Percentiles rank a stretch among this genome's conserved stretches.
These are phyloP conservation scores for barley (Hordeum vulgare) DNA, from an alignment of 176 grass and related monocot species.

Conservation along the genomic window MorexV3_pseudomolecules_assembly NC_058519.1:637262785-637263284, in stretches of 20 bases:
- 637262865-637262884: not conserved
- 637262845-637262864: not conserved
- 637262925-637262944: not conserved
- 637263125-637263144: no score
- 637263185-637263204: no score
- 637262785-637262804: not conserved
- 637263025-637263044: not conserved
- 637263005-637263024: not conserved
- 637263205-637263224: no score
- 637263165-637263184: no score
- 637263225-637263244: no score
- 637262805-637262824: not conserved
- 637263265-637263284: not conserved
- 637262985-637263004: not conserved
- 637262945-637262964: not conserved
- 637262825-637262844: not conserved
- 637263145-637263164: no score
- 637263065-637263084: not conserved
- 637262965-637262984: not conserved
- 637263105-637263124: no score
- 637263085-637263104: no score
- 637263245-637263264: no score
- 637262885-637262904: not conserved
- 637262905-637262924: not conserved
- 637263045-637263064: not conserved